Evolutionary conservation across 768 basidiomycete genomes (phyloP).

Genomic region (Mycena venus): DNA sequence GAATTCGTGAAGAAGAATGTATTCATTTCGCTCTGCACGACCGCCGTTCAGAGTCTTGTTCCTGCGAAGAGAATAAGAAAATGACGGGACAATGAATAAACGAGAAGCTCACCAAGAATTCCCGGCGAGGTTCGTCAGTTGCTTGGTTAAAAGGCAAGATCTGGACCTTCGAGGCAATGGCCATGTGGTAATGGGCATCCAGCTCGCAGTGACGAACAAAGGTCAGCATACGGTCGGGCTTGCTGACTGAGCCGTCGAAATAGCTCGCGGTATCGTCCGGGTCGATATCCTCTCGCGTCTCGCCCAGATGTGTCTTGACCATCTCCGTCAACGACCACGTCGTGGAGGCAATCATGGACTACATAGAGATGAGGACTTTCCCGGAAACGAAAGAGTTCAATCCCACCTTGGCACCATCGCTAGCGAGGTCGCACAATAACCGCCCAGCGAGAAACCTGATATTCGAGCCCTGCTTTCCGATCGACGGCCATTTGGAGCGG

Average conservation of each 20-base stretch:
- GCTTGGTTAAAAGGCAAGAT: slow-evolving; percentile 92
- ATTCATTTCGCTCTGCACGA: slow-evolving; percentile 98
- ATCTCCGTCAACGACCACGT: slow-evolving; percentile 99
- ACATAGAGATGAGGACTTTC: slow-evolving; percentile 1
- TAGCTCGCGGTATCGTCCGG: slow-evolving; percentile 94
- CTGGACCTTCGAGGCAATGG: slow-evolving; percentile 93
- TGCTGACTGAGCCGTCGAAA: slow-evolving; percentile 85
- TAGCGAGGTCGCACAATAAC: slow-evolving; percentile 91
- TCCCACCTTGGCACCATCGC: slow-evolving; percentile 92
- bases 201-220: slow-evolving; percentile 96
- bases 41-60: slow-evolving; percentile 98
- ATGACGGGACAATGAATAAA: background rate
- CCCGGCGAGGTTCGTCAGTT: slow-evolving; percentile 95
- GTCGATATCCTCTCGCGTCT: slow-evolving; percentile 93
- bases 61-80: slow-evolving; percentile 60
- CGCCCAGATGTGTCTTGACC: slow-evolving; percentile 90
- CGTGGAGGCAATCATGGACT: slow-evolving; percentile 97
- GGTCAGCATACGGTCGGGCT: slow-evolving; percentile 82
- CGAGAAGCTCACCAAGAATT: slow-evolving; percentile 83
- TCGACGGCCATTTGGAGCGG: slow-evolving; percentile 83
- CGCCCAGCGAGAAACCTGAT: slow-evolving; percentile 87
- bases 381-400: background rate
- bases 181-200: slow-evolving; percentile 98
- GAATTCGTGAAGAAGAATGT: slow-evolving; percentile 98
- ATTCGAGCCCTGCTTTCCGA: slow-evolving; percentile 88